phyloP scores from a whole-genome alignment of 345 rosid species.

The Sonneratia caseolaris region DNA sequence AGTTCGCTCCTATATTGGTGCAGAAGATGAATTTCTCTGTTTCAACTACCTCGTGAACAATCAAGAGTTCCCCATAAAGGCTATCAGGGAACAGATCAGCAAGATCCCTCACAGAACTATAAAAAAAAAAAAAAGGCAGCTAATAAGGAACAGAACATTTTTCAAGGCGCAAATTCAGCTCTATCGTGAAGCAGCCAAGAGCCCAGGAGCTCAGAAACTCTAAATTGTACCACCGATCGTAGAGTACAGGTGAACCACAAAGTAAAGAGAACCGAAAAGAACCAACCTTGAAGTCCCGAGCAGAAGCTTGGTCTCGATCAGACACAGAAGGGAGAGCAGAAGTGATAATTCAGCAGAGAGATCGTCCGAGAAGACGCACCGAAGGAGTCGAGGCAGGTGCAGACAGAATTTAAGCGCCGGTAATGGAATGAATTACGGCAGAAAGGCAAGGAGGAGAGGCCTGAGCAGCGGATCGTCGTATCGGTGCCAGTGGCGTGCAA shows the following conservation, averaged over 20 bases:
- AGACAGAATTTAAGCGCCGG: conserved; percentile 6
- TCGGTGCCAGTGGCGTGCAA: conserved; percentile 34
- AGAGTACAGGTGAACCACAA: neutral
- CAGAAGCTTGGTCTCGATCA: neutral
- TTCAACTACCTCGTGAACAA: neutral
- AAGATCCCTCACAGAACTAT: conserved; percentile 3
- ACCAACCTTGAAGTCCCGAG: neutral
- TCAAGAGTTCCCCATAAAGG: neutral
- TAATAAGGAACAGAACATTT: neutral
- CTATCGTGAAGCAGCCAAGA: neutral
- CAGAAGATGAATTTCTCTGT: neutral
- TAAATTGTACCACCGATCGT: conserved; percentile 7
- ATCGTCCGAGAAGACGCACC: neutral
- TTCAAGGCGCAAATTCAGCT: conserved; percentile 8
- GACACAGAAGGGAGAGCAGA: neutral
- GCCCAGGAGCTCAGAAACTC: neutral
- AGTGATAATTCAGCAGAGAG: neutral
- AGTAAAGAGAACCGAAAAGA: neutral
- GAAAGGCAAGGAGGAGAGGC: conserved; percentile 25
- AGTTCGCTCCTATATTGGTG: neutral
- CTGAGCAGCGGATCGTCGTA: conserved; percentile 21
- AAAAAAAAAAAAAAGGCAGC: neutral
- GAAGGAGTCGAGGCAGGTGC: too few species aligned
- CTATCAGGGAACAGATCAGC: neutral
- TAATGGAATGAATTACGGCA: conserved; percentile 40